A percentile compares a stretch with the other conserved stretches of the same genome.
Evolutionary conservation across 495 filamentous ascomycete species (phyloP).

Genomic region (Aspergillus avenaceus): DNA sequence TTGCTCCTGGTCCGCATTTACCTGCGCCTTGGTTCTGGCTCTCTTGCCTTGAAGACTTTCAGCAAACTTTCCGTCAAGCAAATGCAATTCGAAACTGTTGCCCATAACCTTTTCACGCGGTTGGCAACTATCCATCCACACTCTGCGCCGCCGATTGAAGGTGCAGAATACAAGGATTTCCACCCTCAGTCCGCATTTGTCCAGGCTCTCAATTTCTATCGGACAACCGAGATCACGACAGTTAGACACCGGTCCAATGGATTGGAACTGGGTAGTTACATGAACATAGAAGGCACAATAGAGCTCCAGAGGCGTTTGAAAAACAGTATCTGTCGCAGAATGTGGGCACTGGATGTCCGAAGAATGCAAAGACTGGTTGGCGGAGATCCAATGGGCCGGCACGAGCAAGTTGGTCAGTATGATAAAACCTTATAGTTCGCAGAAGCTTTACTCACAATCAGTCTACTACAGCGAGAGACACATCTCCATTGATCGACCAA

Average conservation of each 20-base stretch:
- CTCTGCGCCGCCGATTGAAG: slow-evolving; percentile 36
- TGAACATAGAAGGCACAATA: slow-evolving; percentile 38
- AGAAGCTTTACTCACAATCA: slow-evolving; percentile 3
- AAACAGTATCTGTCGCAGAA: slow-evolving; percentile 38
- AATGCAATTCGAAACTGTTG: slow-evolving; percentile 54
- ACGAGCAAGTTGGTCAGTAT: slow-evolving; percentile 36
- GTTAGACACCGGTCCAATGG: slow-evolving; percentile 29
- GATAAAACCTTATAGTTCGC: not conserved
- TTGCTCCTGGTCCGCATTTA: slow-evolving; percentile 53
- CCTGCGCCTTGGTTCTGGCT: slow-evolving; percentile 49
- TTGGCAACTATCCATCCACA: slow-evolving; percentile 54
- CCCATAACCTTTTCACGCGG: slow-evolving; percentile 54
- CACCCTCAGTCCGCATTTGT: slow-evolving; percentile 39
- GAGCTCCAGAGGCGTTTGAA: slow-evolving; percentile 31
- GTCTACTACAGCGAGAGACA: slow-evolving; percentile 24
- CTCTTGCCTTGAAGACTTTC: slow-evolving; percentile 50
- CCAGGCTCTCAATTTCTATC: slow-evolving; percentile 39
- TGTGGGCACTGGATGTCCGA: slow-evolving; percentile 38
- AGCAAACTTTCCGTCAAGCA: slow-evolving; percentile 57
- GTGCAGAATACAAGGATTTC: slow-evolving; percentile 40
- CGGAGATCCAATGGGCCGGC: slow-evolving; percentile 30
- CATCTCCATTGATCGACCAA: slow-evolving; percentile 25
- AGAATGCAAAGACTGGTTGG: slow-evolving; percentile 39
- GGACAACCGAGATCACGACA: slow-evolving; percentile 30
- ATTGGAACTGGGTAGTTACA: slow-evolving; percentile 35